These are phyloP conservation scores for Antrodiella citrinella DNA, from an alignment of 768 basidiomycete species.

Conservation along the genomic window DNA sequence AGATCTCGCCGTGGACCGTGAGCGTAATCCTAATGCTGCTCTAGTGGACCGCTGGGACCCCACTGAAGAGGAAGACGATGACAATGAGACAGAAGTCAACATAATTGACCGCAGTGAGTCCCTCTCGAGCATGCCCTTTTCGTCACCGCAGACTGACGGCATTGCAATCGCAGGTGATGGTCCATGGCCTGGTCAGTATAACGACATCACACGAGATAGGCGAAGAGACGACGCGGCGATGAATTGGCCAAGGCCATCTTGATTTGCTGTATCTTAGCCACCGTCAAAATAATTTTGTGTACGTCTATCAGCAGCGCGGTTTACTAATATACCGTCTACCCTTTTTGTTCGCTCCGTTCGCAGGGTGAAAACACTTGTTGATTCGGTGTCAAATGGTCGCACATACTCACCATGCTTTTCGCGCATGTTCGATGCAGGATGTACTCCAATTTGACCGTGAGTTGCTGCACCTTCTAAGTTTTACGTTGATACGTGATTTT, in stretches of 20 bases:
- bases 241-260: conserved; percentile 69
- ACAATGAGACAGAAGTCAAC: conserved; percentile 37
- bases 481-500: too few relatives aligned
- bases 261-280: conserved; percentile 8
- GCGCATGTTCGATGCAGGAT: too few relatives aligned
- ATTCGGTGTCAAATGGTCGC: too few relatives aligned
- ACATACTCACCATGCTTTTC: too few relatives aligned
- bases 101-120: conserved; percentile 67
- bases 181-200: conserved; percentile 63
- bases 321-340: neutral
- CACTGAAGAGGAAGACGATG: conserved; percentile 45
- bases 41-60: conserved; percentile 56
- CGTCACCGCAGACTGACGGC: conserved; percentile 6
- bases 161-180: conserved; percentile 46
- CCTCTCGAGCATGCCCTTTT: conserved; percentile 2
- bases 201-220: conserved; percentile 60
- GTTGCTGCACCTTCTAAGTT: too few relatives aligned
- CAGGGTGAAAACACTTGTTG: neutral
- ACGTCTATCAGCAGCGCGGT: neutral
- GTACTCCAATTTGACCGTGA: too few relatives aligned
- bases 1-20: conserved; percentile 71
- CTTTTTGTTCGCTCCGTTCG: neutral
- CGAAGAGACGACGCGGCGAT: conserved; percentile 46
- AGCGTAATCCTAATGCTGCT: conserved; percentile 49
- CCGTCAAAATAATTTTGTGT: conserved; percentile 1